Percentiles rank a stretch among this genome's conserved stretches.
phyloP scores from a whole-genome alignment of 495 filamentous ascomycete species.

The Alectoria sarmentosa region DNA sequence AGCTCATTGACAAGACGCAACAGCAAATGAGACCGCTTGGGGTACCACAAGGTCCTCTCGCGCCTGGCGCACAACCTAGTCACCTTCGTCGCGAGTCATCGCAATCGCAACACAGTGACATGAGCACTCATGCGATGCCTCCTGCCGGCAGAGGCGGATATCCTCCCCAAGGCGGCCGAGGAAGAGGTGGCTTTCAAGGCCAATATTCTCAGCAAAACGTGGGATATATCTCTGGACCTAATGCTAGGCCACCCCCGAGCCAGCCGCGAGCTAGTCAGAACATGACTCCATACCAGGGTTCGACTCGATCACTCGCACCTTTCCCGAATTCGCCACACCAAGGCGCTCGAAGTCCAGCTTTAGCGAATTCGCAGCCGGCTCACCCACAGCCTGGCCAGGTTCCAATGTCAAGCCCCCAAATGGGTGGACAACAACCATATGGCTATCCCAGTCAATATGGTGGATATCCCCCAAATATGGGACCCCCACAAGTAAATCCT shows the following conservation, averaged over 20 bases:
- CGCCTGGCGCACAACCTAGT: constrained; percentile 55
- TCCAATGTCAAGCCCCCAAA: constrained; percentile 49
- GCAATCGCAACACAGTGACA: constrained; percentile 70
- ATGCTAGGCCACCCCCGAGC: constrained; percentile 52
- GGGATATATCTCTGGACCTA: constrained; percentile 56
- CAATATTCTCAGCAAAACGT: constrained; percentile 51
- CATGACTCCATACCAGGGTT: constrained; percentile 59
- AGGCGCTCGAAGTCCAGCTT: constrained; percentile 63
- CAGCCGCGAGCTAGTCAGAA: constrained; percentile 55
- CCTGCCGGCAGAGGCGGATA: constrained; percentile 48
- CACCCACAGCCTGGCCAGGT: constrained; percentile 61
- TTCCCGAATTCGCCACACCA: constrained; percentile 64
- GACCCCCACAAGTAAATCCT: constrained; percentile 61
- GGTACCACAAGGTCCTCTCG: constrained; percentile 50
- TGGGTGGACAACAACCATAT: constrained; percentile 27
- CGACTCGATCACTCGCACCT: constrained; percentile 44
- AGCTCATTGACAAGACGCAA: constrained; percentile 31
- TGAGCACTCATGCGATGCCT: constrained; percentile 53
- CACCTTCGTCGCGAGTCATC: constrained; percentile 80
- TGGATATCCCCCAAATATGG: constrained; percentile 53
- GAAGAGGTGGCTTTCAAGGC: constrained; percentile 45
- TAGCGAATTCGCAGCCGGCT: constrained; percentile 57
- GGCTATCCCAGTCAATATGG: constrained; percentile 47
- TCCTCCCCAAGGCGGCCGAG: constrained; percentile 54
- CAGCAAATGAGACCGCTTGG: constrained; percentile 53